Evolutionary conservation across 2,329 filamentous ascomycete genomes (phyloP), one percentile per base, ranked within the genome.

Genomic region (Nemania sp.): DNA sequence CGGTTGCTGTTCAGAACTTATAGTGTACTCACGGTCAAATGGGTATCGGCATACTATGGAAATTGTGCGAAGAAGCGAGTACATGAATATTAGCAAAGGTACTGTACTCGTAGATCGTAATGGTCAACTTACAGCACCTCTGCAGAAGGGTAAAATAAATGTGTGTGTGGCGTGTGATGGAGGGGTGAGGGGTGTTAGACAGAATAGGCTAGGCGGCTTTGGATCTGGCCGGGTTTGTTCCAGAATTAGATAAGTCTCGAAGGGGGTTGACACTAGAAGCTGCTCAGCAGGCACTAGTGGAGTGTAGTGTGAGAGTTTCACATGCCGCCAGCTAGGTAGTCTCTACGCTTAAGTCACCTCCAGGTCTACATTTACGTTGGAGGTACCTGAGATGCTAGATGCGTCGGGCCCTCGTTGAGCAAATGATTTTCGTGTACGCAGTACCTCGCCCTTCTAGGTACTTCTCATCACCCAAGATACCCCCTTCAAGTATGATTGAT

Each of bases 241-340:
- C 21, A 15, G 47, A 49, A 49, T 49, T 49, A 49, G 29, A 10
- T 49, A 49, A 49, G 47, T 49, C n/a, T n/a, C 32, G 47, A 49
- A 20, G 25, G 35, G 37, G 21, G 6, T 51, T 20, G n/a, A n/a
- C n/a, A n/a, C n/a, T 43, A 39, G 5, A 25, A 10, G n/a, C n/a
- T 15, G 43, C 6, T 11, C 4, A 42, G 40, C n/a, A n/a, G 9
- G 32, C 18, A 42, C 47, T 46, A 49, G 51, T n/a, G n/a, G n/a
- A n/a, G n/a, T n/a, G 39, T 5, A 48, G n/a, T 3, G 11, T 53
- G 25, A 29, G 21, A 40, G 53, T 51, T 47, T 55, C 51, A 56
- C 47, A 60, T 35, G 48, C 53, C 49, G 58, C 43, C 53, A 49
- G 45, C 48, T n/a, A n/a, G n/a, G n/a, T n/a, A n/a, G n/a, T n/a